Conservation (phyloP, 768 basidiomycete species). For the Tylopilus sp. region DNA sequence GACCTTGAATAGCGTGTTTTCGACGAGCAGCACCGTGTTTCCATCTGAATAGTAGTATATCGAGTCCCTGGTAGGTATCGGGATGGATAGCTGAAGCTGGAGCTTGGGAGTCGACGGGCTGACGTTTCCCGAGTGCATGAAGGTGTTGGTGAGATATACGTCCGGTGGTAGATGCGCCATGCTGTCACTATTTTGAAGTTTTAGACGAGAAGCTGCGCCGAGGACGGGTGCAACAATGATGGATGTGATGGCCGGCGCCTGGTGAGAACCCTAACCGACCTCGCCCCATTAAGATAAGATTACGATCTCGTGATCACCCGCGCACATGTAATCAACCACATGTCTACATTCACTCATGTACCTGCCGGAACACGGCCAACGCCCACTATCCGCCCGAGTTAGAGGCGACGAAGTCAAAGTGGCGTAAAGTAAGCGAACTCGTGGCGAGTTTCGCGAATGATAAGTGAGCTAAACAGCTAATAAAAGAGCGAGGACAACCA, state of each 20-base stretch:
- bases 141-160: constrained; percentile 30
- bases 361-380: not conserved
- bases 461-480: constrained; percentile 16
- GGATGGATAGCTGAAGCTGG: constrained; percentile 31
- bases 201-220: constrained; percentile 13
- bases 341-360: constrained; percentile 14
- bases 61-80: constrained; percentile 35
- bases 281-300: constrained; percentile 23
- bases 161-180: constrained; percentile 32
- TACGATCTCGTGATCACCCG: not conserved
- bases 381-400: not conserved
- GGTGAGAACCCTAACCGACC: constrained; percentile 26
- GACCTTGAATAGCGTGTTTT: constrained; percentile 50
- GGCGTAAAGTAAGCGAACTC: constrained; percentile 6
- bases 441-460: constrained; percentile 6
- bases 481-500: constrained; percentile 27
- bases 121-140: constrained; percentile 31
- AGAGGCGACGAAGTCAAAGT: not conserved
- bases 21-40: constrained; percentile 42
- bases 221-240: not conserved
- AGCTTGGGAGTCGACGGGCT: constrained; percentile 35
- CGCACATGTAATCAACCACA: not conserved
- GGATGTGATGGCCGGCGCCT: not conserved
- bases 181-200: constrained; percentile 7
- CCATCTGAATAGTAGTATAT: constrained; percentile 41